These are phyloP conservation scores for Xylaria scruposa DNA, from an alignment of 495 filamentous ascomycete genomes.

Conservation along the genomic window DNA sequence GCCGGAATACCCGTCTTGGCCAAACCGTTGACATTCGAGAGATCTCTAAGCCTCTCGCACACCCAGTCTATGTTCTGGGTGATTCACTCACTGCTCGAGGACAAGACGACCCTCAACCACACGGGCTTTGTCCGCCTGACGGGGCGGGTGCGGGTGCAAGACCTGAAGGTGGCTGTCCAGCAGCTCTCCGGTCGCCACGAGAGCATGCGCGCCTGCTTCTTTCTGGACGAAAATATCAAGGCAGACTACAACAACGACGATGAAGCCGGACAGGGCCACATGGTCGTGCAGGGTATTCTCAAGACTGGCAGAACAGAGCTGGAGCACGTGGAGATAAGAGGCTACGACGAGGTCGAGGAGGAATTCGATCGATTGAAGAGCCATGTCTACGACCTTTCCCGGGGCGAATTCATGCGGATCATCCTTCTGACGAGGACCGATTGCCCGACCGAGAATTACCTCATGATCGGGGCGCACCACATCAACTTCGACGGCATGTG, in stretches of 20 bases:
- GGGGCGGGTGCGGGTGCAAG: constrained; percentile 18
- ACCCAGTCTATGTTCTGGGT: constrained; percentile 41
- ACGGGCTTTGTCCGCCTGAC: neutral
- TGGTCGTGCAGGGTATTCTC: neutral
- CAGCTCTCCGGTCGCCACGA: constrained; percentile 45
- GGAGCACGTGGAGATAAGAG: neutral
- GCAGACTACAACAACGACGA: too few relatives aligned
- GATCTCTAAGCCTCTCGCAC: neutral
- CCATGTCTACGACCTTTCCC: constrained; percentile 30
- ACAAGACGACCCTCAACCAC: constrained; percentile 47
- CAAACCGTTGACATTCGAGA: neutral
- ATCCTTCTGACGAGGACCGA: constrained; percentile 24
- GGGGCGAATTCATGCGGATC: constrained; percentile 29
- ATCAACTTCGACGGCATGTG: constrained; percentile 38
- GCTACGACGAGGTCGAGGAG: neutral
- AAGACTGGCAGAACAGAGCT: neutral
- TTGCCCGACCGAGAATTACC: constrained; percentile 21
- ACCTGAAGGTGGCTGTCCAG: constrained; percentile 43
- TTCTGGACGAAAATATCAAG: neutral
- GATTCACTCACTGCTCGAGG: constrained; percentile 37
- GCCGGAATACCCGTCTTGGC: too few relatives aligned
- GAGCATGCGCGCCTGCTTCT: constrained; percentile 40
- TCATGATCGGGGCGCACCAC: constrained; percentile 41
- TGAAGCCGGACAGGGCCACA: neutral
- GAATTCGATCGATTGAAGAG: neutral